These are phyloP conservation scores for Herpomyces periplanetae DNA, from an alignment of 2,329 filamentous ascomycete species.

Conservation along the genomic window DNA sequence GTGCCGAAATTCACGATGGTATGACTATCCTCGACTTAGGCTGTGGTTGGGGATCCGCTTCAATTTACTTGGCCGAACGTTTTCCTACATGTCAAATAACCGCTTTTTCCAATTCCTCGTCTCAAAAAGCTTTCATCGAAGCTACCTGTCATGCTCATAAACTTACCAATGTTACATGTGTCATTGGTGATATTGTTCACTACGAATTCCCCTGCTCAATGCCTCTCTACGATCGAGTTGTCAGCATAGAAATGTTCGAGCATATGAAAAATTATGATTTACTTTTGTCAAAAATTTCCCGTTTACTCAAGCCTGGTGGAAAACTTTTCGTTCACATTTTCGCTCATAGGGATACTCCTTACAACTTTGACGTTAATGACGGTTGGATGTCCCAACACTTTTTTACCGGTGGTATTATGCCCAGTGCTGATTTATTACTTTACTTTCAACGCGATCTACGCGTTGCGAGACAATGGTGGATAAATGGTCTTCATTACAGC, in stretches of 20 bases:
- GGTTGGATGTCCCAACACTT: slow-evolving; percentile 30
- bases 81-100: slow-evolving; percentile 20
- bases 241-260: slow-evolving; percentile 30
- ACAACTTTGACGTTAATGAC: slow-evolving; percentile 26
- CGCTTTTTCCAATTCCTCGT: slow-evolving; percentile 26
- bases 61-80: slow-evolving; percentile 21
- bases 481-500: slow-evolving; percentile 24
- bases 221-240: slow-evolving; percentile 25
- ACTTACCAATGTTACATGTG: slow-evolving; percentile 18
- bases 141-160: slow-evolving; percentile 13
- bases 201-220: slow-evolving; percentile 17
- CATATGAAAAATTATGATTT: slow-evolving; percentile 38
- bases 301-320: slow-evolving; percentile 18
- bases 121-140: slow-evolving; percentile 26
- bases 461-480: slow-evolving; percentile 25
- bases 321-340: slow-evolving; percentile 31
- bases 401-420: slow-evolving; percentile 34
- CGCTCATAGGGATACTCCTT: slow-evolving; percentile 20
- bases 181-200: slow-evolving; percentile 24
- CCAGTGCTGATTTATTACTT: slow-evolving; percentile 20
- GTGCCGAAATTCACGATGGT: slow-evolving; percentile 17
- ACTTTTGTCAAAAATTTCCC: slow-evolving; percentile 20
- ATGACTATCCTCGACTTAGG: slow-evolving; percentile 21
- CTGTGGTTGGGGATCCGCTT: slow-evolving; percentile 26
- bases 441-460: slow-evolving; percentile 23